Evolutionary conservation across 768 basidiomycete genomes (phyloP), one percentile per base, ranked within the genome.

Genomic region (Macrolepiota dolichaula): DNA sequence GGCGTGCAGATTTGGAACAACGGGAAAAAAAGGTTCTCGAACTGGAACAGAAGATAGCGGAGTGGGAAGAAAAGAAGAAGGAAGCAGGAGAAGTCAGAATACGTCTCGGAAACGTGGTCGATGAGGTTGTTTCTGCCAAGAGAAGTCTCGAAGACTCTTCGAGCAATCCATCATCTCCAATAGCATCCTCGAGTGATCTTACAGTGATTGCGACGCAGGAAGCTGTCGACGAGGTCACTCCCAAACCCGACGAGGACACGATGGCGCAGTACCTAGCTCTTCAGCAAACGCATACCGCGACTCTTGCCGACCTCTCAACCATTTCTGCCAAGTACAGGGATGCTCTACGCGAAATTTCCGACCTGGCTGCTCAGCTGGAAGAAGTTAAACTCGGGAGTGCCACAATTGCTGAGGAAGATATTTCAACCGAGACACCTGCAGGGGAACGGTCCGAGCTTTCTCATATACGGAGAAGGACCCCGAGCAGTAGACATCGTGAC

Each of bases 321-420:
- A 83, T 97, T 37, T 86, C 89, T 1, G 73, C 77, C 57, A 96
- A 96, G 72, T 98, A 96, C 70, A 87, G 87, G 32, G 91, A 96
- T 62, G 92, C 96, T 17, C 81, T 98, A 32, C 84, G 85, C 52
- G 92, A 96, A 73, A 96, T 99, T 61, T 90, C 91, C n/a, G 94
- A 96, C 67, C 83, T 99, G 42, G 88, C 89, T 17, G 83, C 87
- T n/a, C 94, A 97, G 72, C 87, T 96, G 35, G 86, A 95, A 68
- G 96, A 96, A 70, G 83, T 86, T 7, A 93, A 89, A 67, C 83
- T 94, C 49, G 82, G 78, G 66, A 84, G 81, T 63, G 71, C 81
- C 7, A 71, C 67, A 38, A 70, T 73, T n/a, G 57, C 70, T 27
- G 77, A 77, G 57, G 58, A 77, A 57, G 58, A 69, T n/a, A 65